Evolutionary conservation across 1,284 basidiomycete genomes (phyloP).

Genomic region (Ganoderma lingzhi): DNA sequence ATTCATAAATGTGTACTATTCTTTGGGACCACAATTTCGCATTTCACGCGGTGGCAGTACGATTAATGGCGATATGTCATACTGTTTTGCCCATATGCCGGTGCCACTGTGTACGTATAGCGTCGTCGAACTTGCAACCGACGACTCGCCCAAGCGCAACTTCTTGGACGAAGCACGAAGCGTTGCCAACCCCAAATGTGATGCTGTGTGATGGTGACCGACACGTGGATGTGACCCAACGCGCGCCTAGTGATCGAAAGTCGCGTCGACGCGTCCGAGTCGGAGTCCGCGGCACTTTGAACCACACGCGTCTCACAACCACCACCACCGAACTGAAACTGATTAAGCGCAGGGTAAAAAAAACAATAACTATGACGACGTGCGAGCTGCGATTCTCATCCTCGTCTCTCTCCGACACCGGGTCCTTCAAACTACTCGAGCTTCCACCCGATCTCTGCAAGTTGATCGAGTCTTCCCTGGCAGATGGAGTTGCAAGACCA

Average conservation of each 20-base stretch:
- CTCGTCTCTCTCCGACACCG: conserved; percentile 52
- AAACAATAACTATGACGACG: conserved; percentile 47
- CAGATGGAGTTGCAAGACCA: conserved; percentile 16
- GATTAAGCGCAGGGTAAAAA: neutral
- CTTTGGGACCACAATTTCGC: too few relatives aligned
- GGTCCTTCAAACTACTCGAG: conserved; percentile 72
- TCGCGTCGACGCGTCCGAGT: neutral
- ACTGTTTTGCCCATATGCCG: neutral
- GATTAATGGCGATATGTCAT: neutral
- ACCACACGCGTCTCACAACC: neutral
- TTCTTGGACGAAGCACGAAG: too few relatives aligned
- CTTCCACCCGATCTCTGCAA: conserved; percentile 69
- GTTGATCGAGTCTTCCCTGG: conserved; percentile 43
- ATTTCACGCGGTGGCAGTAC: neutral
- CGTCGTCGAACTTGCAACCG: too few relatives aligned
- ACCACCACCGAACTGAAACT: neutral
- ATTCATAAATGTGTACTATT: neutral
- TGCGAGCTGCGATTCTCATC: conserved; percentile 63
- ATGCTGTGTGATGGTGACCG: neutral
- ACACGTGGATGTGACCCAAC: conserved; percentile 4
- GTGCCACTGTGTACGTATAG: too few relatives aligned
- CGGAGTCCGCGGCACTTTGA: neutral
- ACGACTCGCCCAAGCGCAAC: too few relatives aligned
- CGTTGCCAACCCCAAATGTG: too few relatives aligned
- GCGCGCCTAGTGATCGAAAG: neutral